Conservation (phyloP, 1,284 basidiomycete species). For the Fomitiporia mediterranea region DNA sequence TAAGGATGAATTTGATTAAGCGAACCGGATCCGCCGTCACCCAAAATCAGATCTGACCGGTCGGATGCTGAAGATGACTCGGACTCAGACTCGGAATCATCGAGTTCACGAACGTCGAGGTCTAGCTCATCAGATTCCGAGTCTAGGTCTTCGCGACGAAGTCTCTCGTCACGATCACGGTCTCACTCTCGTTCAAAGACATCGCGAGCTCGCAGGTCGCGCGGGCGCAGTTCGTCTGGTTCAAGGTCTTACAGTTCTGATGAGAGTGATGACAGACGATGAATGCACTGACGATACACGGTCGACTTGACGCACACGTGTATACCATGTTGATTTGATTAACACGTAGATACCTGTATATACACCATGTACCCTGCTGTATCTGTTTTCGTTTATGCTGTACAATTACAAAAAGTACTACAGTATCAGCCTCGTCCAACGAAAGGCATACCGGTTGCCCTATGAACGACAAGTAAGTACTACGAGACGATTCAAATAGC, state of each 20-base stretch:
- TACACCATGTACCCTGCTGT: too few relatives aligned
- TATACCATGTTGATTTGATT: too few relatives aligned
- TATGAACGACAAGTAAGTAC: slow-evolving; percentile 23
- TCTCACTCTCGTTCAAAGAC: slow-evolving; percentile 2
- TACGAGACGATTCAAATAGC: not conserved
- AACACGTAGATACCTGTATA: too few relatives aligned
- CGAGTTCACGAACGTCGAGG: not conserved
- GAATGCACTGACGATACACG: too few relatives aligned
- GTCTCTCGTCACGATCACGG: not conserved
- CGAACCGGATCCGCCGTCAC: too few relatives aligned
- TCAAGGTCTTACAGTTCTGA: not conserved
- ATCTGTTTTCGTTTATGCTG: not conserved
- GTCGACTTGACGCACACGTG: not conserved
- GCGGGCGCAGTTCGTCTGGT: not conserved
- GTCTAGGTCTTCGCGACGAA: too few relatives aligned
- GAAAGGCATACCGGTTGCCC: slow-evolving; percentile 57
- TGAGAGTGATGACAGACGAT: not conserved
- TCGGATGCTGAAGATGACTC: slow-evolving; percentile 44
- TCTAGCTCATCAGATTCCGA: slow-evolving; percentile 11
- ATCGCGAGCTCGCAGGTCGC: not conserved
- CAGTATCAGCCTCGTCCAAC: slow-evolving; percentile 51
- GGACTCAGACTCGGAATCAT: slow-evolving; percentile 38
- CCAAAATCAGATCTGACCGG: slow-evolving; percentile 29
- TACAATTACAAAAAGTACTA: not conserved
- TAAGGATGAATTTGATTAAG: too few relatives aligned